Conservation (phyloP, 805 yeast genomes). For the Saccharomycopsis fodiens region DNA sequence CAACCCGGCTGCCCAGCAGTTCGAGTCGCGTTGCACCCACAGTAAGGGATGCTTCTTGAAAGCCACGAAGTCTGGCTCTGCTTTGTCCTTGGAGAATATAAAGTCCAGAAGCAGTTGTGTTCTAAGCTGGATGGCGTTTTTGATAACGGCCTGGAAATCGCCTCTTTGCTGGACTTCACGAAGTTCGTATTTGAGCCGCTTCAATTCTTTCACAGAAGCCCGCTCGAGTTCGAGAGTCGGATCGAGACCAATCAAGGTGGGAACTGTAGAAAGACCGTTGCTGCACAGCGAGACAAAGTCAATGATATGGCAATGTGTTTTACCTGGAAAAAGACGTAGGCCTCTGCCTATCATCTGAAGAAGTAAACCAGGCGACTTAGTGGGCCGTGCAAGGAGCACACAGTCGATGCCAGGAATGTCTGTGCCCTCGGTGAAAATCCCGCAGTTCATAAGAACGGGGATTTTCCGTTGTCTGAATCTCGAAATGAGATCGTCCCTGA, state of each 20-base stretch:
- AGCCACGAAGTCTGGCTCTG: background rate
- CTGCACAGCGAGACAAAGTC: slow-evolving; percentile 64
- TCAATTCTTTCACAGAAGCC: background rate
- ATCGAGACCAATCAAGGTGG: slow-evolving; percentile 37
- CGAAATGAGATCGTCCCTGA: slow-evolving; percentile 43
- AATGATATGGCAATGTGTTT: slow-evolving; percentile 61
- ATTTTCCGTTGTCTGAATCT: slow-evolving; percentile 57
- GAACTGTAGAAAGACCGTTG: slow-evolving; percentile 48
- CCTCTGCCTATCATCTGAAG: slow-evolving; percentile 94
- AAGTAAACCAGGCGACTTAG: slow-evolving; percentile 61
- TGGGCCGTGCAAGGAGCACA: slow-evolving; percentile 71
- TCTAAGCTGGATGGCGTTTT: slow-evolving; percentile 1
- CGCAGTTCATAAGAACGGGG: slow-evolving; percentile 78
- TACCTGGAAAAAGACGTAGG: slow-evolving; percentile 52
- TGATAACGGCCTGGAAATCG: slow-evolving; percentile 2
- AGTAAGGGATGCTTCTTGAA: background rate
- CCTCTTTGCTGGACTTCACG: background rate
- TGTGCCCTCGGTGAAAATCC: slow-evolving; percentile 90
- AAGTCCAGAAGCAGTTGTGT: slow-evolving; percentile 5
- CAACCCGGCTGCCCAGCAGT: background rate
- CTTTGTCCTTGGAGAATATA: background rate
- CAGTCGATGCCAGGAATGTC: slow-evolving; percentile 88
- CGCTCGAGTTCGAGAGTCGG: background rate
- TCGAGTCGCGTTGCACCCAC: background rate
- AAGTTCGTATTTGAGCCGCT: background rate